These are phyloP conservation scores for Ilyonectria sp. DNA, from an alignment of 2,329 filamentous ascomycete genomes.

Conservation along the genomic window DNA sequence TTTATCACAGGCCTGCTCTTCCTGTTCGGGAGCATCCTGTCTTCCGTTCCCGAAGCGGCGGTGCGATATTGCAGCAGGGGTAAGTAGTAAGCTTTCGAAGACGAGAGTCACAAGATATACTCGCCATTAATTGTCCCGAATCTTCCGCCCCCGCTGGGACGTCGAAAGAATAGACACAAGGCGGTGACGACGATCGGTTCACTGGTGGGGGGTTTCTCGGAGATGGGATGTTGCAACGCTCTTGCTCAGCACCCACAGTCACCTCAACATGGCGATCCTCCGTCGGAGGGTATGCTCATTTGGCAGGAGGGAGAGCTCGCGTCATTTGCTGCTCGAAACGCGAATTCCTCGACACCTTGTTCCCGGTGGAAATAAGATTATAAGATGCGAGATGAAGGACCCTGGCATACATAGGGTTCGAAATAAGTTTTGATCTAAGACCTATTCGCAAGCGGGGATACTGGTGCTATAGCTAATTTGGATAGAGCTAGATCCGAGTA, in stretches of 20 bases:
- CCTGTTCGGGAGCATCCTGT: neutral
- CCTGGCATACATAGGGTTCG: neutral
- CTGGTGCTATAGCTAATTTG: neutral
- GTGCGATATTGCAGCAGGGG: neutral
- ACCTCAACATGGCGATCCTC: constrained; percentile 10
- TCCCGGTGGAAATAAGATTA: neutral
- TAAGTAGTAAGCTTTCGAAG: neutral
- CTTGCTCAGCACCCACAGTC: neutral
- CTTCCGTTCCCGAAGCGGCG: constrained; percentile 9
- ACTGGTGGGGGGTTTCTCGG: constrained; percentile 15
- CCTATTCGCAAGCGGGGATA: neutral
- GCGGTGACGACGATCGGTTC: neutral
- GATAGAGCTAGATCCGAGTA: neutral
- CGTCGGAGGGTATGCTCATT: constrained; percentile 1
- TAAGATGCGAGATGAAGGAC: neutral
- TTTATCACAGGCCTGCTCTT: neutral
- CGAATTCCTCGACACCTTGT: neutral
- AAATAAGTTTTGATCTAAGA: neutral
- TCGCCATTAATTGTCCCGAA: neutral
- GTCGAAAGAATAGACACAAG: neutral
- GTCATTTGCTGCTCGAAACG: neutral
- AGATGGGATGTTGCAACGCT: neutral
- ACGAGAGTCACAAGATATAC: neutral
- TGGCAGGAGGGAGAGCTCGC: no score
- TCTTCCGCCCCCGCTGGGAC: neutral